phyloP scores from a whole-genome alignment of 2,329 filamentous ascomycete genomes.

The Penicillium sp. region DNA sequence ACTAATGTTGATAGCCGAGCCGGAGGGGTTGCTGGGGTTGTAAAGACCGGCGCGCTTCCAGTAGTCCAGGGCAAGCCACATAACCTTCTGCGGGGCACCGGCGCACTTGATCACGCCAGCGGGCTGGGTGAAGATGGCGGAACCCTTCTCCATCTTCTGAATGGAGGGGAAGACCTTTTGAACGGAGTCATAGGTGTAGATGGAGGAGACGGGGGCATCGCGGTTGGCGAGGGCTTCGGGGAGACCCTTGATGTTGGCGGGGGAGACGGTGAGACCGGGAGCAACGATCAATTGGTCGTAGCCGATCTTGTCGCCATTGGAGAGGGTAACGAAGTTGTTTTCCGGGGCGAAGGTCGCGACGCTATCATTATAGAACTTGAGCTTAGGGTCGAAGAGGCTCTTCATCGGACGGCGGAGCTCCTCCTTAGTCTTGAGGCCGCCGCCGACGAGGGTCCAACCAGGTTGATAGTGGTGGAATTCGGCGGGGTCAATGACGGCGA shows the following conservation, averaged over 20 bases:
- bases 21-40: slow-evolving; percentile 37
- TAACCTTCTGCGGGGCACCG: slow-evolving; percentile 61
- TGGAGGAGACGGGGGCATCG: slow-evolving; percentile 53
- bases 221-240: slow-evolving; percentile 55
- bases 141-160: slow-evolving; percentile 50
- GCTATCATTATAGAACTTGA: slow-evolving; percentile 59
- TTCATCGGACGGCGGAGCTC: slow-evolving; percentile 55
- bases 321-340: slow-evolving; percentile 57
- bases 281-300: slow-evolving; percentile 67
- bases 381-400: slow-evolving; percentile 57
- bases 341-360: slow-evolving; percentile 56
- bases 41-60: slow-evolving; percentile 59
- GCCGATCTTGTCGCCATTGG: slow-evolving; percentile 55
- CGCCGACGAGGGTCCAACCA: slow-evolving; percentile 69
- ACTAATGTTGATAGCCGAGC: slow-evolving; percentile 52
- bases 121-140: slow-evolving; percentile 61
- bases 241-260: slow-evolving; percentile 55
- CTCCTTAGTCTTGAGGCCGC: slow-evolving; percentile 63
- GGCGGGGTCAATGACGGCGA: slow-evolving; percentile 65
- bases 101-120: slow-evolving; percentile 61
- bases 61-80: slow-evolving; percentile 63
- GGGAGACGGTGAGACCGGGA: slow-evolving; percentile 58
- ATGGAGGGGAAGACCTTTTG: slow-evolving; percentile 56
- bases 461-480: slow-evolving; percentile 68
- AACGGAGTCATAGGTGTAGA: slow-evolving; percentile 58